Conservation (phyloP, 441 rosid species). For the Viola pubescens region DNA sequence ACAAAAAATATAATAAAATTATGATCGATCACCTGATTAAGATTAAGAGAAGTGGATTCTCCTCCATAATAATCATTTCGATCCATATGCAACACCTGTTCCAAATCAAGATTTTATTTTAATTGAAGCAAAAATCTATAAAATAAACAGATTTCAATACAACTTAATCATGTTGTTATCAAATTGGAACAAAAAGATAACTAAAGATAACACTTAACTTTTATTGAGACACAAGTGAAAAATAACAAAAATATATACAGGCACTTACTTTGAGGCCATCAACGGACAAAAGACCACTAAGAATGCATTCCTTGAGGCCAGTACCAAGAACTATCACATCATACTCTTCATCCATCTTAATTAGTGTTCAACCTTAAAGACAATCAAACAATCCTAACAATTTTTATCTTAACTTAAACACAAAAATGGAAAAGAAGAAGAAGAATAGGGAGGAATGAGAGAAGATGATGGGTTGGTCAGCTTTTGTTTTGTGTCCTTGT, state of each 20-base stretch:
- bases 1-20: slow-evolving; percentile 1
- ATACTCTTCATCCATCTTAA: slow-evolving; percentile 62
- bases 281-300: slow-evolving; percentile 80
- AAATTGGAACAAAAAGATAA: background rate
- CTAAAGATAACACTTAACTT: too few species aligned
- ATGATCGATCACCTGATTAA: slow-evolving; percentile 49
- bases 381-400: background rate
- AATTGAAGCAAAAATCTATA: too few species aligned
- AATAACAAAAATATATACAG: too few species aligned
- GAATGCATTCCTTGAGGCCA: slow-evolving; percentile 80
- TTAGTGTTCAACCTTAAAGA: background rate
- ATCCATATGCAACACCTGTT: slow-evolving; percentile 83
- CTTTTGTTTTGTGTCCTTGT: too few species aligned
- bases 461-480: too few species aligned
- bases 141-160: too few species aligned
- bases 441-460: too few species aligned
- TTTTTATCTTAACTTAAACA: background rate
- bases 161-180: background rate
- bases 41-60: slow-evolving; percentile 73
- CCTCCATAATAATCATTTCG: slow-evolving; percentile 85
- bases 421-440: background rate
- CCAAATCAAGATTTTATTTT: background rate
- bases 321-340: slow-evolving; percentile 74
- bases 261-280: slow-evolving; percentile 63
- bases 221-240: background rate